These are phyloP conservation scores for Penicillium rolfsii DNA, from an alignment of 2,329 filamentous ascomycete genomes.

Conservation along the genomic window DNA sequence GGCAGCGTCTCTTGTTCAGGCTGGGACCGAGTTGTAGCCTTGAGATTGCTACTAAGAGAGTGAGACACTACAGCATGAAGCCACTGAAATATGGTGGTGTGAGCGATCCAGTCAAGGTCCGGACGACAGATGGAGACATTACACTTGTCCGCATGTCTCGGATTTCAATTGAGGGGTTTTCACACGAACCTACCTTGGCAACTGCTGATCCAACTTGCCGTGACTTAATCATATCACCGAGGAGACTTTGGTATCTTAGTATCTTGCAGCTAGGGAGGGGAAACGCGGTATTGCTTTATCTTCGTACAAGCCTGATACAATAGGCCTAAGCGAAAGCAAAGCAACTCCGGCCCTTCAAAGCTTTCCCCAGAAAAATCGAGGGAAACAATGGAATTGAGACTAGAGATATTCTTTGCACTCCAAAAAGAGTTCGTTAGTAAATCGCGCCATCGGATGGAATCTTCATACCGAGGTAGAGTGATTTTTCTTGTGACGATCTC, in stretches of 20 bases:
- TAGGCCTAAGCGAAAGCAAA: slow-evolving; percentile 2
- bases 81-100: background rate
- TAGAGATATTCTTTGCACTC: background rate
- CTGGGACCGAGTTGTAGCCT: background rate
- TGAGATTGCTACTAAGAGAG: background rate
- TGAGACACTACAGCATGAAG: background rate
- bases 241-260: background rate
- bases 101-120: background rate
- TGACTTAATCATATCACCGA: background rate
- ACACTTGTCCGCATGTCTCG: background rate
- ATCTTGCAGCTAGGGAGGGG: background rate
- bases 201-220: background rate
- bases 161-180: background rate
- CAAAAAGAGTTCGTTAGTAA: background rate
- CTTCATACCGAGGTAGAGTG: background rate
- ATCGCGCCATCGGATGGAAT: background rate
- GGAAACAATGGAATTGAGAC: background rate
- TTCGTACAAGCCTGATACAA: background rate
- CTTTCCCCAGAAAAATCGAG: background rate
- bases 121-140: background rate
- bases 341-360: background rate
- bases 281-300: background rate
- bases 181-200: background rate
- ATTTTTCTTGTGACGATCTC: background rate
- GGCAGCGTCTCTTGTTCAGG: background rate